Base-by-base conservation (phyloP, 179 eudicot genomes). In the Carnegiea gigantea region DNA sequence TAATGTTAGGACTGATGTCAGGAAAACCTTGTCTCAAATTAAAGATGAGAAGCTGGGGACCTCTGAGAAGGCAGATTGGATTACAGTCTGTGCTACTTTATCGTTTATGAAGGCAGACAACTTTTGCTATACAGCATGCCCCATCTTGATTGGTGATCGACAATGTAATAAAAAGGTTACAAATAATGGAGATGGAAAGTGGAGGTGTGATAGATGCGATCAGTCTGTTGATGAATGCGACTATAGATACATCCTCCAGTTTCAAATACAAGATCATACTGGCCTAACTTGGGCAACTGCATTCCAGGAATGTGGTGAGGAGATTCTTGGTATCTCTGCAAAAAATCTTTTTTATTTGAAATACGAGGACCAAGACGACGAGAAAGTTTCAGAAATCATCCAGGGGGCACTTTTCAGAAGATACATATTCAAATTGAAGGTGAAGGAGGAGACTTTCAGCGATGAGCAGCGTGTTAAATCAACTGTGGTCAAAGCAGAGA, bases 1-100 rank as follows among this genome's bases (percentile, higher is more conserved):
- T 70, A 44, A 86, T 46, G 88, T 76, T 59, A 85, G 88, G 82
- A 79, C 86, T n/a, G 98, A 95, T 82, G 90, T 81, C 40, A 86
- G 92, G 14, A 95, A 95, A 88, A 89, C 91, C 43, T 82, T 95
- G 72, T 87, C 95, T 28, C 99, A 91, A 71, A 95, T 95, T 36
- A 94, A 94, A 89, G 99, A 95, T 85, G 97, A 95, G 83, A 92
- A 89, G 81, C 79, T 95, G 54, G 99, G 99, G 64, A 91, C 95
- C 80, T 90, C 92, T 53, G 98, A 94, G 77, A 95, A 92, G 85
- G 94, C 99, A 12, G 98, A 95, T 82, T 95, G 93, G 97, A 94
- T 94, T 40, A 90, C 95, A 18, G 94, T 95, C 3, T 79, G 83
- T 67, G 99, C 91, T 60, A 85, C 94, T 60, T 72, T 94, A 51